Evolutionary conservation across 2,329 filamentous ascomycete genomes (phyloP).

Genomic region (Exophiala oligosperma): DNA sequence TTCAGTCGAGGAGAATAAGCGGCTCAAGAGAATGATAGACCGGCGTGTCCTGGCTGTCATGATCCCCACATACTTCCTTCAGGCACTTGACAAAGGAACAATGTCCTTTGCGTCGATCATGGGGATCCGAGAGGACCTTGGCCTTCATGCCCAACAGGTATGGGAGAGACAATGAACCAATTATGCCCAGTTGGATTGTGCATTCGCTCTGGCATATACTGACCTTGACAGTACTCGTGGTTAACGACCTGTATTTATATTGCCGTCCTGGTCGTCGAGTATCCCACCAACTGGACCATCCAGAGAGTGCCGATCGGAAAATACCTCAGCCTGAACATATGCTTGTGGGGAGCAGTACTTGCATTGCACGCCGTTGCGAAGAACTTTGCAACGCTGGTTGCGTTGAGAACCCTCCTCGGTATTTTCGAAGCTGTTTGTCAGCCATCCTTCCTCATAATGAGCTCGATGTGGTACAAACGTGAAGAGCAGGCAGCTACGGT

Average conservation of each 20-base stretch:
- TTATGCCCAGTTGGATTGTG: background rate
- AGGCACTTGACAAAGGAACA: slow-evolving; percentile 47
- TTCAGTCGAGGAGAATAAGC: slow-evolving; percentile 58
- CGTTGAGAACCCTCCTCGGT: slow-evolving; percentile 65
- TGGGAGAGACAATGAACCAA: background rate
- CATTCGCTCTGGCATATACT: slow-evolving; percentile 11
- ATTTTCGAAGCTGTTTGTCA: slow-evolving; percentile 71
- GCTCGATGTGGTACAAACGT: slow-evolving; percentile 69
- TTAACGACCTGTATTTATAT: slow-evolving; percentile 74
- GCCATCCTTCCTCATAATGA: slow-evolving; percentile 67
- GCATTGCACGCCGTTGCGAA: slow-evolving; percentile 62
- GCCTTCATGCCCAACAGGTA: slow-evolving; percentile 45
- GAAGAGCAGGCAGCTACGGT: slow-evolving; percentile 67
- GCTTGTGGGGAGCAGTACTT: slow-evolving; percentile 63
- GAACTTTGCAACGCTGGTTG: slow-evolving; percentile 61
- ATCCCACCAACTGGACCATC: slow-evolving; percentile 67
- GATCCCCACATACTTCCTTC: slow-evolving; percentile 72
- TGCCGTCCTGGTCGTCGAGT: slow-evolving; percentile 68
- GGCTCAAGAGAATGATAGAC: slow-evolving; percentile 67
- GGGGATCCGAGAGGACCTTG: slow-evolving; percentile 45
- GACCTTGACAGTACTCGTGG: slow-evolving; percentile 61
- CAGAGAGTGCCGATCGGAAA: slow-evolving; percentile 67
- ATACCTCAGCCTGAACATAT: slow-evolving; percentile 63
- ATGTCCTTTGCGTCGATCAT: slow-evolving; percentile 45
- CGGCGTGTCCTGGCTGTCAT: slow-evolving; percentile 67